Percentiles rank a stretch among this genome's conserved stretches.
Conservation (phyloP, 2,329 filamentous ascomycete genomes). For the Ophiognomonia clavigignenti-juglandacearum region DNA sequence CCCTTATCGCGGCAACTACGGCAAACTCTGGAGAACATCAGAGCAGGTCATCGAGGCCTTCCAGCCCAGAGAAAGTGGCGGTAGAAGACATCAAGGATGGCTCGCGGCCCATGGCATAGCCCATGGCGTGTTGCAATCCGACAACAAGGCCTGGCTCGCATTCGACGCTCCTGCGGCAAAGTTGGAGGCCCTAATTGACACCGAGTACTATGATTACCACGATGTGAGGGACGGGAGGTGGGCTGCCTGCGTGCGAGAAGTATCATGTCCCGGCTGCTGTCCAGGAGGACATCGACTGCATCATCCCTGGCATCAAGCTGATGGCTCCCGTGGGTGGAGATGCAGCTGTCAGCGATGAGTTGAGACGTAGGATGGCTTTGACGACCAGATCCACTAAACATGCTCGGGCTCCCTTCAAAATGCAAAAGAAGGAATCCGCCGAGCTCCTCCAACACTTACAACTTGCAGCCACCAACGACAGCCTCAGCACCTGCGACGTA, state of each 20-base stretch:
- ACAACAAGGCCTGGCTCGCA: slow-evolving; percentile 22
- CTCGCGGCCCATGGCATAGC: slow-evolving; percentile 11
- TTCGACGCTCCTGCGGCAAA: slow-evolving; percentile 21
- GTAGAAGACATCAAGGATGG: slow-evolving; percentile 24
- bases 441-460: background rate
- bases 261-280: slow-evolving; percentile 16
- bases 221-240: slow-evolving; percentile 19
- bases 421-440: background rate
- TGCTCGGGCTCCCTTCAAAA: background rate
- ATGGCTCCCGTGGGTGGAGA: slow-evolving; percentile 14
- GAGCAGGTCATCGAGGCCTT: slow-evolving; percentile 32
- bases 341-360: background rate
- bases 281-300: slow-evolving; percentile 17
- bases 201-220: slow-evolving; percentile 23
- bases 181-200: slow-evolving; percentile 21
- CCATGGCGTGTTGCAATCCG: slow-evolving; percentile 12
- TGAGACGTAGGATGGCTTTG: slow-evolving; percentile 1
- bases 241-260: slow-evolving; percentile 19
- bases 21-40: slow-evolving; percentile 31
- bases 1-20: slow-evolving; percentile 27
- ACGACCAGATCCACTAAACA: background rate
- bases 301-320: slow-evolving; percentile 16
- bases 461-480: background rate
- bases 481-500: slow-evolving; percentile 7
- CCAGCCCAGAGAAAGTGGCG: slow-evolving; percentile 24